Evolutionary conservation across 177 flowering plant species (phyloP).

Genomic region (Vitis hybrid): DNA sequence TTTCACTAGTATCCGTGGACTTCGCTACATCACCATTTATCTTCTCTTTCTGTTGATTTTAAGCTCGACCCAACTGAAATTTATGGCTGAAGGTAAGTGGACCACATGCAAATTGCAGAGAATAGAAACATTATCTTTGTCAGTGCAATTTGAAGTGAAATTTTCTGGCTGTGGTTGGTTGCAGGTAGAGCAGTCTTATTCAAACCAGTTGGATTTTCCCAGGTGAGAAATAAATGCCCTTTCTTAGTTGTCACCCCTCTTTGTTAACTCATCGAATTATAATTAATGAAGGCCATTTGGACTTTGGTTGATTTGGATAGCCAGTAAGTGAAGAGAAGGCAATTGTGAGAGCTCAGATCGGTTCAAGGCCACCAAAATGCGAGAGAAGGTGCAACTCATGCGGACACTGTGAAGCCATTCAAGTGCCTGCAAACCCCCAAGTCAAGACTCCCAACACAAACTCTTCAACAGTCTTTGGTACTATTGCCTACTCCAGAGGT

Average conservation of each 20-base stretch:
- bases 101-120: background rate
- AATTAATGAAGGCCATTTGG: background rate
- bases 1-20: background rate
- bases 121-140: background rate
- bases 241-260: background rate
- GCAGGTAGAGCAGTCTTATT: conserved; percentile 20
- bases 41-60: conserved; percentile 30
- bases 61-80: conserved; percentile 29
- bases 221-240: conserved; percentile 9
- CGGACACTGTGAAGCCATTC: conserved; percentile 61
- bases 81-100: conserved; percentile 34
- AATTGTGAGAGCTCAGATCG: conserved; percentile 37
- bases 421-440: conserved; percentile 60
- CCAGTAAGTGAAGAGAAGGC: conserved; percentile 19
- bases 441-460: conserved; percentile 10
- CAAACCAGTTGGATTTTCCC: background rate
- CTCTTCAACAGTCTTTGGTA: conserved; percentile 12
- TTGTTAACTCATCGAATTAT: background rate
- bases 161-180: background rate
- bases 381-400: conserved; percentile 52
- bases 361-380: conserved; percentile 67
- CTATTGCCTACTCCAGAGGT: conserved; percentile 37
- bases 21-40: conserved; percentile 8
- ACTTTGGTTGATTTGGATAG: conserved; percentile 18
- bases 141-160: background rate